Conservation (phyloP, 768 basidiomycete species). For the Tulasnella sp. region DNA sequence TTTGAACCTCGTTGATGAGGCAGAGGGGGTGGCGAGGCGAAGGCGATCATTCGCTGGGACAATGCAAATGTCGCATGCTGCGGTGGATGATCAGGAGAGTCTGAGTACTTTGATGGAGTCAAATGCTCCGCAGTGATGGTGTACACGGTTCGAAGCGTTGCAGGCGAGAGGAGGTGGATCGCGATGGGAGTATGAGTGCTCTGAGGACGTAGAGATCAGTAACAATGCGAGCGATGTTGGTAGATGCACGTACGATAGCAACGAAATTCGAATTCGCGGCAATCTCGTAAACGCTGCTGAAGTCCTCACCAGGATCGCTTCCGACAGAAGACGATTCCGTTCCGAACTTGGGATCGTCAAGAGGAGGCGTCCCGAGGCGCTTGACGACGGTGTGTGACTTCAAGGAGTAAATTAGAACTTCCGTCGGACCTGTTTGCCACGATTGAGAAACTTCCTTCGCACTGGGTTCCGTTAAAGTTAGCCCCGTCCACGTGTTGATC, state of each 20-base stretch:
- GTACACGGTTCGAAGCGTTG: slow-evolving; percentile 51
- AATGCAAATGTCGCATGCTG: slow-evolving; percentile 58
- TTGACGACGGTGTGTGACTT: slow-evolving; percentile 51
- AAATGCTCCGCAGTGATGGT: slow-evolving; percentile 45
- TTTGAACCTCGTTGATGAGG: slow-evolving; percentile 15
- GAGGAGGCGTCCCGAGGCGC: slow-evolving; percentile 37
- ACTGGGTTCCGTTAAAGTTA: slow-evolving; percentile 26
- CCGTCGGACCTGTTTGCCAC: slow-evolving; percentile 33
- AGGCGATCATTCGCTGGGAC: slow-evolving; percentile 62
- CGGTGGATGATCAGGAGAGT: slow-evolving; percentile 26
- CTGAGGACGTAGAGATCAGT: slow-evolving; percentile 40
- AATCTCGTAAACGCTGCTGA: slow-evolving; percentile 43
- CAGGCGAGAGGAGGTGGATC: slow-evolving; percentile 56
- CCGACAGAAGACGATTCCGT: slow-evolving; percentile 34
- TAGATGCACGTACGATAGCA: slow-evolving; percentile 50
- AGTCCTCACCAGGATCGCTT: slow-evolving; percentile 34
- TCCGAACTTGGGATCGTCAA: slow-evolving; percentile 22
- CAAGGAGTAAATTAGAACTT: slow-evolving; percentile 48
- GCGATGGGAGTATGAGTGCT: slow-evolving; percentile 54
- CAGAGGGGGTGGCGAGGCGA: slow-evolving; percentile 43
- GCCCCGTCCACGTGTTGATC: neutral
- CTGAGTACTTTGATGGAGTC: slow-evolving; percentile 33
- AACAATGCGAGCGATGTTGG: neutral
- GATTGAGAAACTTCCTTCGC: slow-evolving; percentile 31
- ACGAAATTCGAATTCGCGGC: slow-evolving; percentile 50